Evolutionary conservation across 2,329 filamentous ascomycete species (phyloP).

Genomic region (Colletotrichum tofieldiae): DNA sequence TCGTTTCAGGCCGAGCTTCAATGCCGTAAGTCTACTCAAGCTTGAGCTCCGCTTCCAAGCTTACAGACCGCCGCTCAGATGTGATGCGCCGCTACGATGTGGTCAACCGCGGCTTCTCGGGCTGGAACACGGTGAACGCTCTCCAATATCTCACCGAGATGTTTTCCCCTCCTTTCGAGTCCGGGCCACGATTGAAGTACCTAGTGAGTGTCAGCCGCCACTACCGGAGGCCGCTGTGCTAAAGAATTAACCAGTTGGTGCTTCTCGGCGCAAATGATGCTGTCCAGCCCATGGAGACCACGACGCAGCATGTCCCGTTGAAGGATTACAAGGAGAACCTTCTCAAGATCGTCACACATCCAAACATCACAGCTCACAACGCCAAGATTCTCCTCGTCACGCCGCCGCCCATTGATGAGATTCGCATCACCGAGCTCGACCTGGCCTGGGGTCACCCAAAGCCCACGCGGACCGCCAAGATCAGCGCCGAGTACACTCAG

Average conservation of each 20-base stretch:
- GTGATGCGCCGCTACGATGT: constrained; percentile 87
- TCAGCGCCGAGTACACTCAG: constrained; percentile 71
- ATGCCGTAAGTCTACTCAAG: constrained; percentile 66
- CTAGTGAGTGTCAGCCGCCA: constrained; percentile 64
- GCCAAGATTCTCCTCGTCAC: constrained; percentile 84
- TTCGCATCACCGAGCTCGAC: constrained; percentile 70
- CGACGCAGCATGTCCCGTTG: constrained; percentile 84
- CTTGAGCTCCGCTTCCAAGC: constrained; percentile 70
- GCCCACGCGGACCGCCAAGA: constrained; percentile 62
- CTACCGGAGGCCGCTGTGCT: background rate
- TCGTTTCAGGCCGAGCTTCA: constrained; percentile 82
- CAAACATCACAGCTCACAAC: constrained; percentile 77
- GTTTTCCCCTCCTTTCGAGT: constrained; percentile 75
- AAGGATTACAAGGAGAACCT: constrained; percentile 83
- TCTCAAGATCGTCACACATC: constrained; percentile 79
- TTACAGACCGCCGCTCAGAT: constrained; percentile 61
- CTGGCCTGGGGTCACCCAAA: constrained; percentile 59
- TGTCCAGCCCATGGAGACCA: constrained; percentile 73
- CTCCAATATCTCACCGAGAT: constrained; percentile 78
- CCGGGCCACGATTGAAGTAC: constrained; percentile 75
- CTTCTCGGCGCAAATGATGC: constrained; percentile 95
- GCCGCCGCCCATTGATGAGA: constrained; percentile 87
- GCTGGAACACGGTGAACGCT: constrained; percentile 86
- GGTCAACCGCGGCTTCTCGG: constrained; percentile 88
- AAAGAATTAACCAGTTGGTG: constrained; percentile 61